A percentile compares a stretch with the other conserved stretches of the same genome.
phyloP scores from a whole-genome alignment of 495 filamentous ascomycete genomes.

The Aspergillus baeticus region DNA sequence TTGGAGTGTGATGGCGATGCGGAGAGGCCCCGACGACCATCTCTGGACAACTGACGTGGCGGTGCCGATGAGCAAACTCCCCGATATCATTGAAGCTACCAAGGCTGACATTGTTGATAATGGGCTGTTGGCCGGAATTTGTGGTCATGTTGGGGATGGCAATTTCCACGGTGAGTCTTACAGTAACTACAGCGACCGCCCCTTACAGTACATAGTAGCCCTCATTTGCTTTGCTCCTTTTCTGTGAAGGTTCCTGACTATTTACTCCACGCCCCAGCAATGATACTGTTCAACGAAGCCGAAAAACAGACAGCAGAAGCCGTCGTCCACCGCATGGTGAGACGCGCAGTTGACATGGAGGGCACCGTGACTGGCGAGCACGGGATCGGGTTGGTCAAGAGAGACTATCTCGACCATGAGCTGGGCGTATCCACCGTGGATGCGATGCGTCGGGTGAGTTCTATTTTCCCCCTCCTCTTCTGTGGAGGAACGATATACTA shows the following conservation, averaged over 20 bases:
- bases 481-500: too few species aligned
- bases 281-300: too few species aligned
- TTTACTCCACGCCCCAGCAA: too few species aligned
- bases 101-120: slow-evolving; percentile 56
- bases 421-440: too few species aligned
- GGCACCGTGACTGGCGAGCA: slow-evolving; percentile 72
- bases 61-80: slow-evolving; percentile 59
- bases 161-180: slow-evolving; percentile 66
- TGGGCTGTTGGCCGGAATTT: slow-evolving; percentile 58
- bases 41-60: slow-evolving; percentile 70
- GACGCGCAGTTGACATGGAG: slow-evolving; percentile 77
- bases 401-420: too few species aligned
- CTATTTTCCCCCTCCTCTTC: too few species aligned
- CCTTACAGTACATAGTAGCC: too few species aligned
- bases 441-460: too few species aligned
- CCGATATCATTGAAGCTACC: slow-evolving; percentile 62
- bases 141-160: slow-evolving; percentile 67
- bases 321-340: slow-evolving; percentile 79
- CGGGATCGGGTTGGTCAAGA: slow-evolving; percentile 72
- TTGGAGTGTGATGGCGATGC: slow-evolving; percentile 61
- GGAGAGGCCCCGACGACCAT: slow-evolving; percentile 50
- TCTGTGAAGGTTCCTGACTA: too few species aligned
- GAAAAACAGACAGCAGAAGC: slow-evolving; percentile 55
- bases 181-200: too few species aligned
- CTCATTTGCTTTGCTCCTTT: too few species aligned